A percentile compares a stretch with the other conserved stretches of the same genome.
Conservation (phyloP, 805 yeast species). For the Kuraishia borneana region DNA sequence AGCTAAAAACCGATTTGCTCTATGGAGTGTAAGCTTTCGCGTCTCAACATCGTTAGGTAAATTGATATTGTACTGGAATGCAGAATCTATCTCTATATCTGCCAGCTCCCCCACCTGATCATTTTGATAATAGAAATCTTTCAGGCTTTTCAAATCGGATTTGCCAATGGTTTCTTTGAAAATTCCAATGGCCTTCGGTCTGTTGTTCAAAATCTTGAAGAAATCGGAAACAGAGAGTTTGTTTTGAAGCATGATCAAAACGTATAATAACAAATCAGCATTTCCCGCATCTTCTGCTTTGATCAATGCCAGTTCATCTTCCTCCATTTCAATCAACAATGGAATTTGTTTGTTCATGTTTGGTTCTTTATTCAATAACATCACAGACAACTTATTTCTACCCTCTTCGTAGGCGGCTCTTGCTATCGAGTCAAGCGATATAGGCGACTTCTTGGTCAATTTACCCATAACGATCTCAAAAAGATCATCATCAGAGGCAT, state of each 20-base stretch:
- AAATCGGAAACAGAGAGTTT: constrained; percentile 56
- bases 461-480: constrained; percentile 36
- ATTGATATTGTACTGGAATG: constrained; percentile 8
- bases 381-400: constrained; percentile 52
- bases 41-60: constrained; percentile 10
- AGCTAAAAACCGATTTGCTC: not conserved
- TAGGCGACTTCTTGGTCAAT: constrained; percentile 25
- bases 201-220: constrained; percentile 48
- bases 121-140: constrained; percentile 52
- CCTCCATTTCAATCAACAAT: constrained; percentile 59
- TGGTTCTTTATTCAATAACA: constrained; percentile 61
- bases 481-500: constrained; percentile 48
- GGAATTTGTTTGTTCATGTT: constrained; percentile 48
- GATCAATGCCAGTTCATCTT: constrained; percentile 53
- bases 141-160: constrained; percentile 25
- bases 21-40: constrained; percentile 11
- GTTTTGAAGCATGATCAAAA: constrained; percentile 42
- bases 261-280: constrained; percentile 47
- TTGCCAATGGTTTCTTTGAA: constrained; percentile 23
- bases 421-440: constrained; percentile 51
- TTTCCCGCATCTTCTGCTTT: constrained; percentile 55
- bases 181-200: constrained; percentile 26
- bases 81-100: constrained; percentile 4
- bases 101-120: constrained; percentile 37
- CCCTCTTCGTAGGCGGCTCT: constrained; percentile 74